phyloP scores from a whole-genome alignment of 2,329 filamentous ascomycete genomes.

The Colletotrichum theobromicola region DNA sequence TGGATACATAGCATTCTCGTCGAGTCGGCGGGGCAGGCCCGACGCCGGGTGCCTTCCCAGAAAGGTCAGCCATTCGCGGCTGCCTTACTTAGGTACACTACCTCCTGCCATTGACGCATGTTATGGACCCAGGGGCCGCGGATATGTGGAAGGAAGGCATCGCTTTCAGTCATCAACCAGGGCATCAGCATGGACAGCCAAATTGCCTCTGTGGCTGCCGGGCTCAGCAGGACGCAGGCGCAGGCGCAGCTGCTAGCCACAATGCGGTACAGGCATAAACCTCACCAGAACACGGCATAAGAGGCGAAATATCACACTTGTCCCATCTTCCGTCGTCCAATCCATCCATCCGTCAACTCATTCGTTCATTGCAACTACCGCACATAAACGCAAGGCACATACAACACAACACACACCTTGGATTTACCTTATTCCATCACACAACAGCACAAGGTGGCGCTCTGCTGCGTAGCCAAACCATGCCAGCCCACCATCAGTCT shows the following conservation, averaged over 20 bases:
- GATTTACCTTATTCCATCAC: neutral
- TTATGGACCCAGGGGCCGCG: neutral
- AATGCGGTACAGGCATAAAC: neutral
- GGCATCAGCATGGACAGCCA: neutral
- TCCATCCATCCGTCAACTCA: neutral
- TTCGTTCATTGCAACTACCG: neutral
- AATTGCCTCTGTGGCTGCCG: neutral
- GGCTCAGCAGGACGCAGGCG: neutral
- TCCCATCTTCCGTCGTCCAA: constrained; percentile 19
- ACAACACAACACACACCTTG: neutral
- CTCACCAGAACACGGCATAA: neutral
- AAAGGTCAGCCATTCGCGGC: neutral
- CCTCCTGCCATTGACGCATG: neutral
- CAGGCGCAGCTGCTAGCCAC: neutral
- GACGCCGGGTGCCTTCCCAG: neutral
- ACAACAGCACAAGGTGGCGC: neutral
- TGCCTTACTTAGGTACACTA: neutral
- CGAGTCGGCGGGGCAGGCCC: neutral
- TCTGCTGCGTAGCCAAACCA: neutral
- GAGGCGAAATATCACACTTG: neutral
- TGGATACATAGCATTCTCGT: neutral
- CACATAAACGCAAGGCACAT: neutral
- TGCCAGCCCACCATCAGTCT: neutral
- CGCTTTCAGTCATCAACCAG: neutral
- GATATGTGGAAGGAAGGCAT: neutral